Percentiles rank a stretch among this genome's conserved stretches.
Conservation (phyloP, 495 filamentous ascomycete species). For the Hypoxylon lenormandii region DNA sequence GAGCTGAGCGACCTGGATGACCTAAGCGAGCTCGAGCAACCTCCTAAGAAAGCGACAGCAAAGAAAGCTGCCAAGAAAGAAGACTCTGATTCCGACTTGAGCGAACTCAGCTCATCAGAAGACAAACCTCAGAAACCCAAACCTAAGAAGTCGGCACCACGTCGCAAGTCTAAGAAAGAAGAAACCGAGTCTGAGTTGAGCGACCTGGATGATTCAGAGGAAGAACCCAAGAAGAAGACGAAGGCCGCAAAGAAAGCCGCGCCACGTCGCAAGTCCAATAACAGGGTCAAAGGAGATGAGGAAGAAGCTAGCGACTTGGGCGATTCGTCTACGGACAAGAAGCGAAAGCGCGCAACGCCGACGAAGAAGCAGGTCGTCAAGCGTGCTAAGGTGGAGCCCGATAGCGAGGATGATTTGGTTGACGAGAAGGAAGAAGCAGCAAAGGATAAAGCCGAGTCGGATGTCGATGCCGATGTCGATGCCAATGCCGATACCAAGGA, state of each 20-base stretch:
- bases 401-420: constrained; percentile 53
- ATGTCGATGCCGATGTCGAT: constrained; percentile 19
- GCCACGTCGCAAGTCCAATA: constrained; percentile 44
- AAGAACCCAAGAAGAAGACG: constrained; percentile 53
- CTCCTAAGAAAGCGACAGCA: constrained; percentile 38
- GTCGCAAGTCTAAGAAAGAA: constrained; percentile 47
- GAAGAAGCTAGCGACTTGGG: constrained; percentile 30
- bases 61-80: constrained; percentile 38
- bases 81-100: constrained; percentile 48
- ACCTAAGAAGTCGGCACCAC: constrained; percentile 23
- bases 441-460: constrained; percentile 40
- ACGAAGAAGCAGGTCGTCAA: constrained; percentile 48
- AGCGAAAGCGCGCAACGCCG: constrained; percentile 45
- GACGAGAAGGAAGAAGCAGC: constrained; percentile 50
- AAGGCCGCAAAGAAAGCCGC: constrained; percentile 43
- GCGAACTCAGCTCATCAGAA: constrained; percentile 44
- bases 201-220: constrained; percentile 44
- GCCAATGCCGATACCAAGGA: constrained; percentile 25
- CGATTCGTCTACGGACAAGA: constrained; percentile 32
- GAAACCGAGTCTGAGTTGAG: constrained; percentile 50
- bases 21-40: constrained; percentile 47
- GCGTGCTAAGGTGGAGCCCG: constrained; percentile 45
- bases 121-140: constrained; percentile 39
- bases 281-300: constrained; percentile 31
- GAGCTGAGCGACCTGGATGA: constrained; percentile 46